Conservation (phyloP, 805 yeast genomes). For the Zygoascus ofunaensis region DNA sequence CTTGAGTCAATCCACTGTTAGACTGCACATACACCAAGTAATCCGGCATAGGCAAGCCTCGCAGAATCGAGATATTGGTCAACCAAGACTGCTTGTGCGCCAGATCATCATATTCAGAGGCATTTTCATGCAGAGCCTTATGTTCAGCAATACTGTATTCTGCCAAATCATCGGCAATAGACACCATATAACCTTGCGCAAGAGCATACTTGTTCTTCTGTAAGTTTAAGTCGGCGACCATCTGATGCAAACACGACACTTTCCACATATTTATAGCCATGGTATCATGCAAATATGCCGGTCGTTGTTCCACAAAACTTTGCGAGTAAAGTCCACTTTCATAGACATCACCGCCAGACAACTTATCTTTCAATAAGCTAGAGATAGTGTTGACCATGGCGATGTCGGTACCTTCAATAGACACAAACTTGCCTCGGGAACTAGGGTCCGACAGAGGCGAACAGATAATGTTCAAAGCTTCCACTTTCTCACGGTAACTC, state of each 20-base stretch:
- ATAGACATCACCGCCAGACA: constrained; percentile 2
- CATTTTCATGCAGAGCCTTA: background rate
- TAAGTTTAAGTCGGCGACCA: constrained; percentile 13
- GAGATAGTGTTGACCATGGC: constrained; percentile 8
- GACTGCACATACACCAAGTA: constrained; percentile 17
- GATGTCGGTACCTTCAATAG: constrained; percentile 17
- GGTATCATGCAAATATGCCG: constrained; percentile 11
- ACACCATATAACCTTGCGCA: constrained; percentile 18
- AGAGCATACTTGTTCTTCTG: constrained; percentile 9
- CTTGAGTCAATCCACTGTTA: constrained; percentile 11
- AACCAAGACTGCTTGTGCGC: constrained; percentile 19
- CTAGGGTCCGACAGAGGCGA: constrained; percentile 8
- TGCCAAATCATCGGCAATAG: constrained; percentile 18
- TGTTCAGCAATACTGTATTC: background rate
- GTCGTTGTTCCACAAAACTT: constrained; percentile 12
- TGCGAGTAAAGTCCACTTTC: constrained; percentile 7
- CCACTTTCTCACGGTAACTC: constrained; percentile 20
- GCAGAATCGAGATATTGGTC: constrained; percentile 15
- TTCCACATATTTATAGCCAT: constrained; percentile 20
- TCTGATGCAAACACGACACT: constrained; percentile 20
- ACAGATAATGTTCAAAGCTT: constrained; percentile 17
- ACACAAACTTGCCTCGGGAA: constrained; percentile 9
- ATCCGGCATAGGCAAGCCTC: constrained; percentile 22
- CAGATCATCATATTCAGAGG: constrained; percentile 4
- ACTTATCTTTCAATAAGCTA: constrained; percentile 6